Base-by-base conservation (phyloP, 768 basidiomycete genomes). In the Chlorophyllum brunneum region DNA sequence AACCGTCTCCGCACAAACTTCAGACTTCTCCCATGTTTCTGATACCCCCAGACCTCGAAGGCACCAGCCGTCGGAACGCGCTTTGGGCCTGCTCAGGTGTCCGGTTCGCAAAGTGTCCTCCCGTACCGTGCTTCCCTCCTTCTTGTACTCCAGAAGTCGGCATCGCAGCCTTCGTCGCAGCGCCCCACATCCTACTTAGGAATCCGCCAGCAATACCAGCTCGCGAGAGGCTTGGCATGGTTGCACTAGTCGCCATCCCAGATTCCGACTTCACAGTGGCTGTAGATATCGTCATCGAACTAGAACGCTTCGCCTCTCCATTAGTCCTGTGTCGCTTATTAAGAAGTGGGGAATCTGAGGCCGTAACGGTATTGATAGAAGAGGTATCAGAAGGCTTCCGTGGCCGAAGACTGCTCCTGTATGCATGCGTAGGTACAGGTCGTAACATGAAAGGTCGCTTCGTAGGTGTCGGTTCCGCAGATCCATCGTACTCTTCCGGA, bases 101-200 rank as follows among this genome's bases (percentile, higher is more conserved):
- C 33, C n/a, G 33, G 24, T 38, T 43, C 11, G 4, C 41, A 13
- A 29, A 31, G 29, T 15, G 36, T 20, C 31, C 34, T 52, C 51
- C 34, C n/a, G 10, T 4, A 29, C 26, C 13, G 13, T 33, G 13
- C 34, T 29, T 45, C n/a, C 42, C 36, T 27, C 24, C 33, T 26
- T 51, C 40, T 15, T 31, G 39, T 20, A 20, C 20, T 24, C 39
- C 49, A 22, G 49, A 51, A 34, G 18, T 37, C 13, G 43, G 24
- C 42, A 55, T 33, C 33, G 37, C 37, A 27, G 51, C 44, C 20
- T 53, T 53, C 5, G 51, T 53, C 37, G 83, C 82, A 9, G 79
- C 82, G 30, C 78, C 86, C 82, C 86, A 87, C 83, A 88, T 86
- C 24, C 86, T 76, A 58, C 82, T 86, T 43, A 88, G 70, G 63